Conservation (phyloP, 257 asterid species). For the Rauvolfia tetraphylla region DNA sequence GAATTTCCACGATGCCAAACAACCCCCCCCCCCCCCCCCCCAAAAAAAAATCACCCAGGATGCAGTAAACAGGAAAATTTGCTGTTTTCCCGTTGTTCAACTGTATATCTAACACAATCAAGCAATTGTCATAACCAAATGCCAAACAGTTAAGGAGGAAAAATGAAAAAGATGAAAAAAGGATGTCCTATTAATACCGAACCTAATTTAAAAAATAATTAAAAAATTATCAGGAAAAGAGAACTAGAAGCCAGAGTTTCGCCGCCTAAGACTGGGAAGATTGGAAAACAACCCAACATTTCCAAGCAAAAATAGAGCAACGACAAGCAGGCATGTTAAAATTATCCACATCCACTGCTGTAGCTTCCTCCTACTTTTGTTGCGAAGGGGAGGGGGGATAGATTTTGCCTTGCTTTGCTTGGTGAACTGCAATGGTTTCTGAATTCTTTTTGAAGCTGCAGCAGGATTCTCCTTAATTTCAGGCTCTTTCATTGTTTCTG, state of each 20-base stretch:
- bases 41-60: too few species aligned
- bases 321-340: constrained; percentile 37
- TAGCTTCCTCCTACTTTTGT: constrained; percentile 57
- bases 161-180: too few species aligned
- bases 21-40: too few species aligned
- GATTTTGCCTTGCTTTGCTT: constrained; percentile 63
- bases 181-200: too few species aligned
- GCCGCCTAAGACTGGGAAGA: constrained; percentile 46
- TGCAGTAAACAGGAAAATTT: too few species aligned
- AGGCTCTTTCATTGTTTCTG: constrained; percentile 39
- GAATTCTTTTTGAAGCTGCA: constrained; percentile 34
- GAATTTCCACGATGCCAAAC: too few species aligned
- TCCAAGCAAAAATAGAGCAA: constrained; percentile 67
- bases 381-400: constrained; percentile 83
- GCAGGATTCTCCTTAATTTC: constrained; percentile 40
- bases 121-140: too few species aligned
- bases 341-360: constrained; percentile 88
- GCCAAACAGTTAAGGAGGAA: too few species aligned
- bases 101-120: too few species aligned
- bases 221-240: not conserved
- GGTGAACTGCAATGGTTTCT: constrained; percentile 33
- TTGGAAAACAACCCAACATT: constrained; percentile 63
- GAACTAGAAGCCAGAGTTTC: constrained; percentile 22
- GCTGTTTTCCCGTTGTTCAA: too few species aligned
- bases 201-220: too few species aligned